Conservation (phyloP, 495 filamentous ascomycete genomes). For the Aspergillus incahuasiensis region DNA sequence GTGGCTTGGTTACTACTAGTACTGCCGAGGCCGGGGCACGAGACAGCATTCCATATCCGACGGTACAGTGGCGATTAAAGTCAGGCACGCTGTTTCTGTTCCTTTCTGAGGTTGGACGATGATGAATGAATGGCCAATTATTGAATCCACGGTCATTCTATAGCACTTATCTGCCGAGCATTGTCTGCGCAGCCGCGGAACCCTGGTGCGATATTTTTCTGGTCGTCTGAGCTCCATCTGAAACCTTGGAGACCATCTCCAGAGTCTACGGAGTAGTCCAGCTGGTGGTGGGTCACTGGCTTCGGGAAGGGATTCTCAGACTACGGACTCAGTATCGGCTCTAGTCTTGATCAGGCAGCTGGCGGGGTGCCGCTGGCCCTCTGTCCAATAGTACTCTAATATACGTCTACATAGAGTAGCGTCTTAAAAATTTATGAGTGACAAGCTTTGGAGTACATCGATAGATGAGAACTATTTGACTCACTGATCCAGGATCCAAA, state of each 20-base stretch:
- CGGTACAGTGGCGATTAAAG: too few species aligned
- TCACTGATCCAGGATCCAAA: too few species aligned
- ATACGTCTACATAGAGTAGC: too few species aligned
- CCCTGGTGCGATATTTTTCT: slow-evolving; percentile 6
- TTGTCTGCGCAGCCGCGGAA: background rate
- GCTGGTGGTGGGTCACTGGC: slow-evolving; percentile 1
- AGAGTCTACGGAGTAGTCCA: background rate
- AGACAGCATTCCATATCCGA: background rate
- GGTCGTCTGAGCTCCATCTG: background rate
- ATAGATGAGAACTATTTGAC: too few species aligned
- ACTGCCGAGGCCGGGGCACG: background rate
- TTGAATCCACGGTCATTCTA: background rate
- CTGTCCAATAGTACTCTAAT: too few species aligned
- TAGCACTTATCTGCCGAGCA: background rate
- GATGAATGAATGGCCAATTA: background rate
- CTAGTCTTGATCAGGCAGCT: slow-evolving; percentile 13
- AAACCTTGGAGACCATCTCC: background rate
- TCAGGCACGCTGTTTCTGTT: too few species aligned
- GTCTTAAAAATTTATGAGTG: too few species aligned
- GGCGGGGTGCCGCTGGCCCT: slow-evolving; percentile 1
- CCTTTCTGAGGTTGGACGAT: too few species aligned
- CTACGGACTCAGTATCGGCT: background rate
- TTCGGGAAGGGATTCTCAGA: background rate
- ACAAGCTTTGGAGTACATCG: too few species aligned
- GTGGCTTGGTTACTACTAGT: background rate